A percentile compares a stretch with the other conserved stretches of the same genome.
These are phyloP conservation scores for Rhizopus sp. DNA, from an alignment of 371 early-diverging fungal genomes.

Conservation along the genomic window DNA sequence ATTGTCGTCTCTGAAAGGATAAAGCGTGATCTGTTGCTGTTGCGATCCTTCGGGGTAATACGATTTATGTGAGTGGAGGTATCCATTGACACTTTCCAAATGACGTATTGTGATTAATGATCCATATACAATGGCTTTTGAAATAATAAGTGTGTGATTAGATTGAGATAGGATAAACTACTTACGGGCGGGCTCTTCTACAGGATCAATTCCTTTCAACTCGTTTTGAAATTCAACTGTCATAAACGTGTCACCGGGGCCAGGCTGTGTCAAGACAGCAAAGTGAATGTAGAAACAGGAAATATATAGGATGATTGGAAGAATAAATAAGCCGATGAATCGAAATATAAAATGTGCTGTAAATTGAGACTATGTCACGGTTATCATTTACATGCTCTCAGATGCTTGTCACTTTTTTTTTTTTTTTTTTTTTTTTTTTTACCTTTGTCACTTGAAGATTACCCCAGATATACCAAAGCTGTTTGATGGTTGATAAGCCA, in stretches of 20 bases:
- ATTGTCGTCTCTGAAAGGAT: slow-evolving; percentile 89
- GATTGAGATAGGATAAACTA: neutral
- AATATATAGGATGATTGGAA: slow-evolving; percentile 86
- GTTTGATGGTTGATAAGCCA: slow-evolving; percentile 82
- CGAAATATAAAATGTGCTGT: slow-evolving; percentile 67
- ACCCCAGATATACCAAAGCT: slow-evolving; percentile 88
- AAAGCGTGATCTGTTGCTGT: slow-evolving; percentile 95
- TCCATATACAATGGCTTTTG: slow-evolving; percentile 75
- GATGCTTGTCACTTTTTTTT: neutral
- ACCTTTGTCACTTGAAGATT: slow-evolving; percentile 60
- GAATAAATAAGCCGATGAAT: slow-evolving; percentile 73
- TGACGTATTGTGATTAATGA: slow-evolving; percentile 79
- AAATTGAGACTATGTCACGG: slow-evolving; percentile 52
- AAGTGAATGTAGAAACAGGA: slow-evolving; percentile 91
- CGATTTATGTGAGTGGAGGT: slow-evolving; percentile 88
- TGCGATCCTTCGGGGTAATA: slow-evolving; percentile 82
- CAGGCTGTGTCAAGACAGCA: slow-evolving; percentile 64
- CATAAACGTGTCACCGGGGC: slow-evolving; percentile 94
- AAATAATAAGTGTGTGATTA: neutral
- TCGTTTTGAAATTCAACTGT: slow-evolving; percentile 86
- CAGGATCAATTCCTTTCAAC: slow-evolving; percentile 71
- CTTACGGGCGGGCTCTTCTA: slow-evolving; percentile 42
- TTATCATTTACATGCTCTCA: neutral
- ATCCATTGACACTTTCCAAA: slow-evolving; percentile 72
- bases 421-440: slow-evolving; percentile 14